These are phyloP conservation scores for Centaurea solstitialis DNA, from an alignment of 129 eudicot genomes.

Conservation along the genomic window DNA sequence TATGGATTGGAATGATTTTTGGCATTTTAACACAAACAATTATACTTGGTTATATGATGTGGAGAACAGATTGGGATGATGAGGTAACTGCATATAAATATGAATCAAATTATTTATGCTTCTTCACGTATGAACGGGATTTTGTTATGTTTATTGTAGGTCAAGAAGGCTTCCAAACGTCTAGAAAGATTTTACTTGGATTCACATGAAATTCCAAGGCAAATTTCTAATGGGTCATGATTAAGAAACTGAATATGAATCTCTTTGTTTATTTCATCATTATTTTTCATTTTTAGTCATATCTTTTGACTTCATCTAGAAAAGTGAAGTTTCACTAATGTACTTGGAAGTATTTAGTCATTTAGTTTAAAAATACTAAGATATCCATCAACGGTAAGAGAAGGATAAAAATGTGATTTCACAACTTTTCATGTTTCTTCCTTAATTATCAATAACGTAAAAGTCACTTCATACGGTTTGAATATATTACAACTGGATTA, in stretches of 20 bases:
- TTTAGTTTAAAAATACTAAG: too few relatives aligned
- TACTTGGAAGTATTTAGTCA: too few relatives aligned
- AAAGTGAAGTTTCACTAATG: too few relatives aligned
- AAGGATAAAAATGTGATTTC: too few relatives aligned
- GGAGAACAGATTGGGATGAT: conserved; percentile 66
- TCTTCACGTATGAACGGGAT: neutral
- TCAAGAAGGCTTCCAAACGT: conserved; percentile 44
- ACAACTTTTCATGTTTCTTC: too few relatives aligned
- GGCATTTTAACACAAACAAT: conserved; percentile 48
- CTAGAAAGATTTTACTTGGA: conserved; percentile 35
- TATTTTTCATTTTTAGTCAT: neutral
- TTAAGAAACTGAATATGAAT: neutral
- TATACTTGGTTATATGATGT: conserved; percentile 41
- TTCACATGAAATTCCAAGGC: conserved; percentile 12
- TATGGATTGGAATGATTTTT: conserved; percentile 72
- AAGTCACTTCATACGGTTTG: too few relatives aligned
- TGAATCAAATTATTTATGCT: neutral
- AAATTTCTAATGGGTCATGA: neutral
- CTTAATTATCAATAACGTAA: too few relatives aligned
- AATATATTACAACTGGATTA: too few relatives aligned
- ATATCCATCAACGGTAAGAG: too few relatives aligned
- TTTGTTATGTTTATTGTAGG: conserved; percentile 5
- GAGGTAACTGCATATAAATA: conserved; percentile 31
- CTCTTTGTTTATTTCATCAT: neutral
- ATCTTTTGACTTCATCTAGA: neutral